Evolutionary conservation across 257 asterid species (phyloP).

Genomic region (Oldenlandia corymbosa): DNA sequence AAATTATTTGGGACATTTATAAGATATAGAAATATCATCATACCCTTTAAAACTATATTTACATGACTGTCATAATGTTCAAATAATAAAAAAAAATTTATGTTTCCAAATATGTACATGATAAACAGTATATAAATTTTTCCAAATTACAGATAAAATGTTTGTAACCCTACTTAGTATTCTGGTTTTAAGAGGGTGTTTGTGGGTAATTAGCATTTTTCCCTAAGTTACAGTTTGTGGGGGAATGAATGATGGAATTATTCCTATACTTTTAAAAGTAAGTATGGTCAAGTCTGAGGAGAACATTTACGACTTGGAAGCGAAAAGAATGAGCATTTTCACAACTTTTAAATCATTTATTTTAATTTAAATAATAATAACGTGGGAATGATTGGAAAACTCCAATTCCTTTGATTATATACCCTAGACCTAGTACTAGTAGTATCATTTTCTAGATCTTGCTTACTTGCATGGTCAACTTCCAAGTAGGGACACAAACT

Average conservation of each 20-base stretch:
- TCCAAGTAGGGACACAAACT: constrained; percentile 9
- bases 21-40: no score
- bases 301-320: constrained; percentile 12
- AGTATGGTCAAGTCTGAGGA: constrained; percentile 9
- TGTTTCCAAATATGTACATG: no score
- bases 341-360: background rate
- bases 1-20: no score
- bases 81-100: no score
- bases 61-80: no score
- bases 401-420: background rate
- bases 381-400: constrained; percentile 14
- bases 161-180: constrained; percentile 9
- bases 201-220: constrained; percentile 8
- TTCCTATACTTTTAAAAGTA: background rate
- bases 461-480: constrained; percentile 12
- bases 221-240: constrained; percentile 19
- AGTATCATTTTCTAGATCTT: background rate
- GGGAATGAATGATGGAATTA: constrained; percentile 12
- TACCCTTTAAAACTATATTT: no score
- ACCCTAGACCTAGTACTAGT: no score
- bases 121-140: no score
- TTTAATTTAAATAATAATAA: background rate
- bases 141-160: no score
- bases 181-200: constrained; percentile 4
- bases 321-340: background rate